Conservation (phyloP, 2,329 filamentous ascomycete genomes). For the Annulohypoxylon truncatum region DNA sequence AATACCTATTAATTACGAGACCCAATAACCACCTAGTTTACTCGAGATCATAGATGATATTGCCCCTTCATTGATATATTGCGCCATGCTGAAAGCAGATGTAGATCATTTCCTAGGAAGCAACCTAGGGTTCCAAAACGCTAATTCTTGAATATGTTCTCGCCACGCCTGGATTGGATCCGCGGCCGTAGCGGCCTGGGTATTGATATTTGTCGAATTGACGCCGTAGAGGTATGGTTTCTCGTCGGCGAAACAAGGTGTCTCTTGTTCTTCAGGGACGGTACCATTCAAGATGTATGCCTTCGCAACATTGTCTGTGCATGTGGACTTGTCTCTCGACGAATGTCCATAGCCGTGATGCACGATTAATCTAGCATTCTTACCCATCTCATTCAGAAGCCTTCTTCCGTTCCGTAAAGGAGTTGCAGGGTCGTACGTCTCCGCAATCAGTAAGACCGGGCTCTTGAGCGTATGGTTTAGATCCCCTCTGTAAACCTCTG, state of each 20-base stretch:
- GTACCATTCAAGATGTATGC: conserved; percentile 56
- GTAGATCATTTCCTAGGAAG: conserved; percentile 14
- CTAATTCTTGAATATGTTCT: conserved; percentile 43
- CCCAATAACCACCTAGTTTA: background rate
- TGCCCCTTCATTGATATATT: background rate
- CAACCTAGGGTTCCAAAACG: conserved; percentile 30
- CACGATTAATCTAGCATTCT: conserved; percentile 60
- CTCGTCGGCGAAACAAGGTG: conserved; percentile 59
- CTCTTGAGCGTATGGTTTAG: conserved; percentile 57
- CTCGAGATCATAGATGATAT: background rate
- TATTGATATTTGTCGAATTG: conserved; percentile 22
- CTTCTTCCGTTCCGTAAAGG: conserved; percentile 61
- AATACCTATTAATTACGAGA: background rate
- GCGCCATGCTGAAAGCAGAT: background rate
- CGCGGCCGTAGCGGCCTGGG: background rate
- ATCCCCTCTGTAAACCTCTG: conserved; percentile 60
- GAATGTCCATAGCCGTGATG: conserved; percentile 64
- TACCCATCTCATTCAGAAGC: conserved; percentile 58
- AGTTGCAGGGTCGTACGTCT: conserved; percentile 63
- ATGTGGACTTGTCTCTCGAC: conserved; percentile 58
- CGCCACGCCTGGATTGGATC: conserved; percentile 43
- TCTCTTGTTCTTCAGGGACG: conserved; percentile 57
- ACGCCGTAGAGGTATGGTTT: conserved; percentile 60
- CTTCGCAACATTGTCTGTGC: conserved; percentile 57
- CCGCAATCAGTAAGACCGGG: conserved; percentile 61